Conservation (phyloP, 139 green algal genomes). For the Parachlorella kessleri region DNA sequence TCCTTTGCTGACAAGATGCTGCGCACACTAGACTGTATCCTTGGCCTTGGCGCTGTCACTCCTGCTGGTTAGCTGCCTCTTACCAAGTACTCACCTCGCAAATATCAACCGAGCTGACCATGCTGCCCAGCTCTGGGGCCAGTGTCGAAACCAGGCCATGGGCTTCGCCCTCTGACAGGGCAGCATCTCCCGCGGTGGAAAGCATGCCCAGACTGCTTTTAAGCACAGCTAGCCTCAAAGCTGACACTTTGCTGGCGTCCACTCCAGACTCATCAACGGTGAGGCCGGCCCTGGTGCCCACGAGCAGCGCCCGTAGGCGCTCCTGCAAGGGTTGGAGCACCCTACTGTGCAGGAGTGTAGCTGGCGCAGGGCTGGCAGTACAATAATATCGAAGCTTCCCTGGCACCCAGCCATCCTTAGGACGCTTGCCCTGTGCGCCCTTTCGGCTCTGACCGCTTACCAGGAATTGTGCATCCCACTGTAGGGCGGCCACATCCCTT, state of each 20-base stretch:
- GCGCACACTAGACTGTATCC: not conserved
- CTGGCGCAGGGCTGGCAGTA: not conserved
- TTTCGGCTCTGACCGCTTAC: no score
- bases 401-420: no score
- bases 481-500: no score
- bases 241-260: not conserved
- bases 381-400: not conserved
- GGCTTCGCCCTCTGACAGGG: slow-evolving; percentile 7
- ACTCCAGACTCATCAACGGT: not conserved
- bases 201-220: not conserved
- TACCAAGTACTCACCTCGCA: slow-evolving; percentile 13
- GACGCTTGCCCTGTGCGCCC: not conserved
- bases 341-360: not conserved
- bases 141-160: slow-evolving; percentile 6
- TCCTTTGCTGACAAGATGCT: not conserved
- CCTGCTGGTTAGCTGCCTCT: no score
- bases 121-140: not conserved
- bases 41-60: no score
- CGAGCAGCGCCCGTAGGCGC: slow-evolving; percentile 4
- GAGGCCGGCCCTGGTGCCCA: not conserved
- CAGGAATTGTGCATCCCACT: no score
- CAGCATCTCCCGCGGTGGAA: not conserved
- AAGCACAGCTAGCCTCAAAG: not conserved
- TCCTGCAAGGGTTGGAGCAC: not conserved
- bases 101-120: not conserved